Evolutionary conservation across 1,139 yeast genomes (phyloP), one percentile per base, ranked within the genome.

Genomic region (Debaryomycetaceae sp.): DNA sequence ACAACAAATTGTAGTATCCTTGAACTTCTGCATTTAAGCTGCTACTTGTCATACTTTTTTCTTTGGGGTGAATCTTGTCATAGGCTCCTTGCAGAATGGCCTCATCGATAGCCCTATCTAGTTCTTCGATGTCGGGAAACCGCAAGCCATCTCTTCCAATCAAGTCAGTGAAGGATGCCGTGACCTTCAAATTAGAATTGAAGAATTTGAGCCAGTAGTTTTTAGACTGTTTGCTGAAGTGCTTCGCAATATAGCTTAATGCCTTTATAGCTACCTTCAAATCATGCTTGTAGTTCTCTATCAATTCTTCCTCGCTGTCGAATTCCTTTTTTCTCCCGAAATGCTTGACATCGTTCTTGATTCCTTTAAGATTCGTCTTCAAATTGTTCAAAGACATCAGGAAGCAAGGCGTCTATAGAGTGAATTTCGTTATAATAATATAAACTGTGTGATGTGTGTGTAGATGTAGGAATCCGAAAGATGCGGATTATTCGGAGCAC

Each of bases 201-300:
- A 78, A 62, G 17, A 72, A 47, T 5, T 54, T 54, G 9, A 70
- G 70, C 70, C 79, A 68, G 47, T 68, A 63, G 6, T 49, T 48
- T 27, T 58, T 55, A 14, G 68, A 60, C 50, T 75, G 55, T 38
- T 66, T 59, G 42, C 62, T 61, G 36, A 68, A 61, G 49, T 76
- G 78, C n/a, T 56, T 43, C 11, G 57, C 54, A 17, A 77, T 49
- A 47, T 66, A 78, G 42, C 69, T 69, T 42, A 79, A 57, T 1
- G 80, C 83, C 37, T 69, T 68, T 24, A 71, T 54, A 1, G 78
- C 62, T 9, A 65, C 59, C 43, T 67, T 63, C 30, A 78, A 53
- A 49, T 78, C 81, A 44, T 70, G 69, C 43, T 72, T 68, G 65
- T 76, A 77, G 34, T 67, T 68, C 11, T 56, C 54, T 6, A 76